These are phyloP conservation scores for Microbotryum lychnidis-dioicae DNA, from an alignment of 1,284 basidiomycete species.

Conservation along the genomic window DNA sequence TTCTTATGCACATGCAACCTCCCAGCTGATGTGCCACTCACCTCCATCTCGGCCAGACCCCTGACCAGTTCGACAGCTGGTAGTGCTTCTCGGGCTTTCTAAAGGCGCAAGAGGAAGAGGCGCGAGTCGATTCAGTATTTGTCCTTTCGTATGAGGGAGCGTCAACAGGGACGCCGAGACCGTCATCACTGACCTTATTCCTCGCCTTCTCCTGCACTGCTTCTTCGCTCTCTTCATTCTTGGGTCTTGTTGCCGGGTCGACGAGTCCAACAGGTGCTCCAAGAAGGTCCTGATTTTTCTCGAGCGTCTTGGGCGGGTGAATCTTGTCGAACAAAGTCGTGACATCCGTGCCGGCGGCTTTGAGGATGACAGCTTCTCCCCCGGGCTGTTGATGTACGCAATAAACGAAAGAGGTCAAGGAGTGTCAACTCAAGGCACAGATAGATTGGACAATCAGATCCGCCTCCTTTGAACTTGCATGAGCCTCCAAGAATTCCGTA, in stretches of 20 bases:
- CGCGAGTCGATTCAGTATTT: too few relatives aligned
- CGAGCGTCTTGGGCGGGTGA: constrained; percentile 41
- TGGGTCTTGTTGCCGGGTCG: constrained; percentile 21
- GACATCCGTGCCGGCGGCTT: neutral
- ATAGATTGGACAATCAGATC: neutral
- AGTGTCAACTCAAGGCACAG: too few relatives aligned
- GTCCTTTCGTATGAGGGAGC: too few relatives aligned
- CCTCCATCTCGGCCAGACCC: constrained; percentile 42
- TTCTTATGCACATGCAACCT: too few relatives aligned
- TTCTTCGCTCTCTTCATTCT: constrained; percentile 7
- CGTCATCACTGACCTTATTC: neutral
- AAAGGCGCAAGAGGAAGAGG: neutral
- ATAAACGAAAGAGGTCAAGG: too few relatives aligned
- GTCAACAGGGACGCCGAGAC: too few relatives aligned
- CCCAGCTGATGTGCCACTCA: constrained; percentile 8
- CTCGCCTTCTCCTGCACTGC: constrained; percentile 23
- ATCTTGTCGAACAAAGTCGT: constrained; percentile 36
- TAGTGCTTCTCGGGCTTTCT: constrained; percentile 25
- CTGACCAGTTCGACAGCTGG: constrained; percentile 29
- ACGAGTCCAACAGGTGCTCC: constrained; percentile 10
- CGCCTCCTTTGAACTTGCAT: neutral
- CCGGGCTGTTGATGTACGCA: neutral
- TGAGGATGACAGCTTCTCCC: neutral
- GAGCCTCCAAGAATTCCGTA: neutral
- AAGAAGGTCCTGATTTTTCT: constrained; percentile 35